Conservation (phyloP, 257 asterid genomes). For the Sherardia arvensis region DNA sequence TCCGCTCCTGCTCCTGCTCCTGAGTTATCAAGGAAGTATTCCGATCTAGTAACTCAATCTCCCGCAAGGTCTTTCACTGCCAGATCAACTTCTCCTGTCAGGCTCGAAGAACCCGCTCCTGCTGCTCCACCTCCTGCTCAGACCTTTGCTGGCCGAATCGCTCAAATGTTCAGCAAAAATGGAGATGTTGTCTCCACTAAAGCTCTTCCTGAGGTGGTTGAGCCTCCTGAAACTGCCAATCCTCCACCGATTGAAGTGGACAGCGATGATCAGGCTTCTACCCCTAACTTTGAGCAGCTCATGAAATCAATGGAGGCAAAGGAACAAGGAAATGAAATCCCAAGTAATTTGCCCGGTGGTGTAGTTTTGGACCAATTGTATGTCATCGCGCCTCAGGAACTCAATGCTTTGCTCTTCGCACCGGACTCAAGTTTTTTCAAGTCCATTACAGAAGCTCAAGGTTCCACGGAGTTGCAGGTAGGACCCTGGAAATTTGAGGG, state of each 20-base stretch:
- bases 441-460: constrained; percentile 53
- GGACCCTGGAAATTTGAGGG: constrained; percentile 87
- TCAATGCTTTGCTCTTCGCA: constrained; percentile 68
- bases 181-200: constrained; percentile 42
- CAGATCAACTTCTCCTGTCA: constrained; percentile 51
- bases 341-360: constrained; percentile 69
- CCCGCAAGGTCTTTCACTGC: constrained; percentile 35
- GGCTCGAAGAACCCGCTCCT: constrained; percentile 47
- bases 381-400: constrained; percentile 48
- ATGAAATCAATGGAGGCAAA: constrained; percentile 50
- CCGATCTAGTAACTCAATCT: constrained; percentile 32
- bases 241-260: constrained; percentile 23
- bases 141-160: constrained; percentile 71
- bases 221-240: constrained; percentile 35
- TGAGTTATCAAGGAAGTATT: constrained; percentile 31
- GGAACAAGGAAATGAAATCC: constrained; percentile 59
- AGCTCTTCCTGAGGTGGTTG: constrained; percentile 38
- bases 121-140: constrained; percentile 32
- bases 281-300: constrained; percentile 56
- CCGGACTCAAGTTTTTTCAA: constrained; percentile 52
- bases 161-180: constrained; percentile 69
- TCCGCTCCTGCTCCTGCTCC: constrained; percentile 35
- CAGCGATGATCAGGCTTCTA: constrained; percentile 42
- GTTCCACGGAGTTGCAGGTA: constrained; percentile 57
- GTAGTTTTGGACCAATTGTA: constrained; percentile 66